These are phyloP conservation scores for Areca catechu DNA, from an alignment of 176 grass and related monocot species.

Conservation along the genomic window DNA sequence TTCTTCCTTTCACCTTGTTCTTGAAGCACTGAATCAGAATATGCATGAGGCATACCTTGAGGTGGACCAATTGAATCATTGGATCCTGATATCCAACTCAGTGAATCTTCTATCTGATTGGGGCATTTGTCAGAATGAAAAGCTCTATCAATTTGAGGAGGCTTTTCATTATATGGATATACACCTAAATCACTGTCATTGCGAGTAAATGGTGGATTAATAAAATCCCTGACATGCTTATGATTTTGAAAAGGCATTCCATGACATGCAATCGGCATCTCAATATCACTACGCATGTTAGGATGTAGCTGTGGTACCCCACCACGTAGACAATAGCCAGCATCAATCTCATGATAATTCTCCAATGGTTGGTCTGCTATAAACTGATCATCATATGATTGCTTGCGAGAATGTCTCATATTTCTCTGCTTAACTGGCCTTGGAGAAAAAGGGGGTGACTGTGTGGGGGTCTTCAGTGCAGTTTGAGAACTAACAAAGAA, in stretches of 20 bases:
- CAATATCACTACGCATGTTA: slow-evolving; percentile 20
- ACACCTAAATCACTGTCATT: slow-evolving; percentile 35
- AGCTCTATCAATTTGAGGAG: slow-evolving; percentile 20
- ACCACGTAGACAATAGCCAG: slow-evolving; percentile 18
- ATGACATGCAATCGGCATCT: slow-evolving; percentile 12
- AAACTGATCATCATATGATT: slow-evolving; percentile 24
- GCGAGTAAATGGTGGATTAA: slow-evolving; percentile 12
- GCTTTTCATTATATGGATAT: slow-evolving; percentile 24
- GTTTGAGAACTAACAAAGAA: slow-evolving; percentile 39
- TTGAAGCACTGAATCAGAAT: slow-evolving; percentile 58
- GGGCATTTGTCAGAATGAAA: slow-evolving; percentile 44
- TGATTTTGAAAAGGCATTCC: slow-evolving; percentile 20
- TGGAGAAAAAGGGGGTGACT: slow-evolving; percentile 35
- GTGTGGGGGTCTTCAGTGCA: slow-evolving; percentile 5
- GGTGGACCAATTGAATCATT: slow-evolving; percentile 24
- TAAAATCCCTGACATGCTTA: slow-evolving; percentile 25
- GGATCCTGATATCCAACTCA: slow-evolving; percentile 14
- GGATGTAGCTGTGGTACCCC: slow-evolving; percentile 15
- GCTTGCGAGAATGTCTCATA: slow-evolving; percentile 27
- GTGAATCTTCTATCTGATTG: slow-evolving; percentile 15
- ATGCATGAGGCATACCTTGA: slow-evolving; percentile 53
- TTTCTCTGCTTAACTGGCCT: slow-evolving; percentile 26
- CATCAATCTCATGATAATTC: slow-evolving; percentile 28
- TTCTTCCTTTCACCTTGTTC: slow-evolving; percentile 14
- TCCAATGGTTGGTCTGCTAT: slow-evolving; percentile 15